Conservation (phyloP, 352 stramenopile genomes). For the Globisporangium irregulare region DNA sequence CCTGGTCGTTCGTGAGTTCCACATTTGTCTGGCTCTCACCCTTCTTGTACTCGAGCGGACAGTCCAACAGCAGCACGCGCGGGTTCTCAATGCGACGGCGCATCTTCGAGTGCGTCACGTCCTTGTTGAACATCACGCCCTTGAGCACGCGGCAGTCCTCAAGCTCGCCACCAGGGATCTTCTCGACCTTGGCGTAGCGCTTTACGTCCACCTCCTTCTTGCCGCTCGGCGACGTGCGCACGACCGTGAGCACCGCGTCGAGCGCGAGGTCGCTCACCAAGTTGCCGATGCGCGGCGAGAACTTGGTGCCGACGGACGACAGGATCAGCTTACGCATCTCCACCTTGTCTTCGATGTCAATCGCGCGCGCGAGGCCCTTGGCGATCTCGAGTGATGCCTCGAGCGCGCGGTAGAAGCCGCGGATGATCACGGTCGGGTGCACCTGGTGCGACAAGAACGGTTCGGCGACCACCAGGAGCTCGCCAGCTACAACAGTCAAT, state of each 20-base stretch:
- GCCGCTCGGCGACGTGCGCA: slow-evolving; percentile 77
- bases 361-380: slow-evolving; percentile 89
- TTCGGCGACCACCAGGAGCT: slow-evolving; percentile 97
- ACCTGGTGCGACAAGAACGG: slow-evolving; percentile 96
- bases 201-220: slow-evolving; percentile 99
- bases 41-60: slow-evolving; percentile 99
- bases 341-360: slow-evolving; percentile 95
- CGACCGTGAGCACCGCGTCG: slow-evolving; percentile 95
- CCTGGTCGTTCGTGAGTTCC: slow-evolving; percentile 98
- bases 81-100: slow-evolving; percentile 97
- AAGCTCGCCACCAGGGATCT: slow-evolving; percentile 97
- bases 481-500: slow-evolving; percentile 68
- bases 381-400: slow-evolving; percentile 90
- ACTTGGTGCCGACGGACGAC: slow-evolving; percentile 98
- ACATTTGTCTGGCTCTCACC: slow-evolving; percentile 97
- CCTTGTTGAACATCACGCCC: slow-evolving; percentile 99
- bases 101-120: slow-evolving; percentile 99
- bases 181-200: slow-evolving; percentile 99
- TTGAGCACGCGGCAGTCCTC: slow-evolving; percentile 94
- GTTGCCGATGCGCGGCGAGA: slow-evolving; percentile 96
- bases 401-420: slow-evolving; percentile 91
- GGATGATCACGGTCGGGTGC: slow-evolving; percentile 98
- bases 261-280: slow-evolving; percentile 97
- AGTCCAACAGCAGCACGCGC: slow-evolving; percentile 98
- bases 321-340: slow-evolving; percentile 96